Base-by-base conservation (phyloP, 2,329 filamentous ascomycete species). In the Ceratocystis cacaofunesta region DNA sequence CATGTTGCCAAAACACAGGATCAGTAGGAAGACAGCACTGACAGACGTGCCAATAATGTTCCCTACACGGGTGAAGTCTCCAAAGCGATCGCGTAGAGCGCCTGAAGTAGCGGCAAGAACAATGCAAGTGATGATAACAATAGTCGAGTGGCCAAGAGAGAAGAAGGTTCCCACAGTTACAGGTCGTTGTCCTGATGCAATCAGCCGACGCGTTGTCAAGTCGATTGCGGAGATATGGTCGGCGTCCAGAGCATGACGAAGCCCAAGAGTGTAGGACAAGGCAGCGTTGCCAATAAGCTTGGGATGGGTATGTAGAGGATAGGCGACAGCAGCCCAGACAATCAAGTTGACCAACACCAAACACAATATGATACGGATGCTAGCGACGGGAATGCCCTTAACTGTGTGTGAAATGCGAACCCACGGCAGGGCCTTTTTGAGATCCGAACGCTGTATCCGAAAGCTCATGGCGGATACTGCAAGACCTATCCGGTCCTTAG, bases 211-310 rank as follows among this genome's bases (percentile, higher is more conserved):
- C 0, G 94, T 97, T 86, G 95, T 95, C 46, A 97, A 82, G 75
- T 97, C 92, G 71, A 97, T 99, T 69, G 92, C 92, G 70, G 76
- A 76, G 71, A 82, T 83, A 74, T 97, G 94, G 75, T 97, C 92
- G n/a, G 92, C 94, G 72, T 97, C 94, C 57, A 97, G 84, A n/a
- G 92, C 92, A 78, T 97, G 92, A 52, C 92, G 87, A 12, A 97
- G 82, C 2, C 92, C 92, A 10, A 97, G 82, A 0, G 90, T 90
- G 74, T 95, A 97, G 30, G 92, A 86, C 0, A 97, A 82, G 1
- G 92, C 85, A 1, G 91, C 90, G 2, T 91, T 87, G 1, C 88
- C 88, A 62, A 92, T 84, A 68, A 96, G 81, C 0, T 80, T 77
- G 0, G 82, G 78, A 72, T 83, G 77, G 69, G 77, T 79, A 69